Percentiles rank a stretch among this genome's conserved stretches.
phyloP scores from a whole-genome alignment of 2,329 filamentous ascomycete species.

The Aspergillus sp. region DNA sequence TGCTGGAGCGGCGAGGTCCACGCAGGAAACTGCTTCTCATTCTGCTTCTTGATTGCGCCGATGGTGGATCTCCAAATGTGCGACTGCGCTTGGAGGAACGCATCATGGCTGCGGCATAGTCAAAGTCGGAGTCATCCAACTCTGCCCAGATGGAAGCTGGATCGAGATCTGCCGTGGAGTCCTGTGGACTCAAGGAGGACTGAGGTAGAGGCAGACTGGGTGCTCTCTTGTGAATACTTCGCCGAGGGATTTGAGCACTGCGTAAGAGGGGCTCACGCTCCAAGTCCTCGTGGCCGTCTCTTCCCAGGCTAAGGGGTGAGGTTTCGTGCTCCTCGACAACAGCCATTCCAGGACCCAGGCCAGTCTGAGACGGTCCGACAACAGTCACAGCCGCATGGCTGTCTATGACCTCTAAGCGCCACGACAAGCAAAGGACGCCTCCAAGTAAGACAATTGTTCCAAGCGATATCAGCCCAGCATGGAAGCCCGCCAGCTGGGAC shows the following conservation, averaged over 20 bases:
- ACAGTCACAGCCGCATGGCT: conserved; percentile 37
- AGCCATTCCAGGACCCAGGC: conserved; percentile 78
- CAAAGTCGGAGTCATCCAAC: conserved; percentile 69
- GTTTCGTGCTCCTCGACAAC: conserved; percentile 63
- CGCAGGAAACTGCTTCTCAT: conserved; percentile 22
- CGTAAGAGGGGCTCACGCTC: conserved; percentile 44
- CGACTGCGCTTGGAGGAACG: conserved; percentile 17
- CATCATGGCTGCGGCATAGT: conserved; percentile 17
- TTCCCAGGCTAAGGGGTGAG: conserved; percentile 27
- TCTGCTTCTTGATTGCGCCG: conserved; percentile 27
- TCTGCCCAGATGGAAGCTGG: conserved; percentile 85
- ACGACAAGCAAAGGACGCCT: conserved; percentile 88
- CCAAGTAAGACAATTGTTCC: conserved; percentile 83
- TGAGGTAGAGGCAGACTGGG: conserved; percentile 36
- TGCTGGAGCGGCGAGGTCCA: conserved; percentile 27
- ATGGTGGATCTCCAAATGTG: conserved; percentile 16
- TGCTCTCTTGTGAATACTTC: conserved; percentile 35
- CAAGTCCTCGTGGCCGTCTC: conserved; percentile 44
- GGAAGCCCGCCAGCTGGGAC: conserved; percentile 71
- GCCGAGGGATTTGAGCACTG: conserved; percentile 25
- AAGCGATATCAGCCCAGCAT: conserved; percentile 72
- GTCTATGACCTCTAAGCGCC: conserved; percentile 76
- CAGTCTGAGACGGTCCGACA: conserved; percentile 62
- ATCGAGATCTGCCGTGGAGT: conserved; percentile 61
- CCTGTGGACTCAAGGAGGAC: conserved; percentile 43